These are phyloP conservation scores for Suillus tomentosus DNA, from an alignment of 768 basidiomycete genomes.

Conservation along the genomic window DNA sequence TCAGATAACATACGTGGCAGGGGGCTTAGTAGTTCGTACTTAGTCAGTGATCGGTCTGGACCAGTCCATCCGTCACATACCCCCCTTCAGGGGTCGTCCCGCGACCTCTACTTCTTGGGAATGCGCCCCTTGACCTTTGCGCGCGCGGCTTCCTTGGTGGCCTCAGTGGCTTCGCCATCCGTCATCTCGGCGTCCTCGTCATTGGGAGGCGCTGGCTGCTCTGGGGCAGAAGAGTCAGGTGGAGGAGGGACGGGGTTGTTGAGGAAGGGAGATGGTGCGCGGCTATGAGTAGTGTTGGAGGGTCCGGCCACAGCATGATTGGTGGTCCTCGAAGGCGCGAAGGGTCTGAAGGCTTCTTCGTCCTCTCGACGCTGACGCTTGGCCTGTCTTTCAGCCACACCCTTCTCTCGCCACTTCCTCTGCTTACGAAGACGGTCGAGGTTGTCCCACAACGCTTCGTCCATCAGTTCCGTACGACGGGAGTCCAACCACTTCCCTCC, in stretches of 20 bases:
- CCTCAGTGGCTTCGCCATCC: neutral
- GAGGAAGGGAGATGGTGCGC: too few relatives aligned
- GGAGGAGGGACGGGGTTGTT: too few relatives aligned
- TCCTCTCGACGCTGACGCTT: neutral
- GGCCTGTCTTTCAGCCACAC: neutral
- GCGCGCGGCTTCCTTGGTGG: neutral
- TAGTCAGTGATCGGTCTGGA: neutral
- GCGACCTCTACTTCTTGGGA: neutral
- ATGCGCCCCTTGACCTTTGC: neutral
- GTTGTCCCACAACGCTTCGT: neutral
- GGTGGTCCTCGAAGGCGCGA: neutral
- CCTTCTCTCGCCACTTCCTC: neutral
- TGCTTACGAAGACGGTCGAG: neutral
- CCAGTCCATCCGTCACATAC: neutral
- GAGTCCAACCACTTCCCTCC: neutral
- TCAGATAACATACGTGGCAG: too few relatives aligned
- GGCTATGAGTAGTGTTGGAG: neutral
- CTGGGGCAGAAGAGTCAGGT: too few relatives aligned
- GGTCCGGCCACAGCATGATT: neutral
- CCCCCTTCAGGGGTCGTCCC: neutral
- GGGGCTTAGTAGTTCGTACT: too few relatives aligned
- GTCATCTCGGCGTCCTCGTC: neutral
- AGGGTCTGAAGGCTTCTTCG: accelerated
- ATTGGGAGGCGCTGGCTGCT: too few relatives aligned
- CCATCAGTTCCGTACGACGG: neutral